phyloP scores from a whole-genome alignment of 2,329 filamentous ascomycete genomes.

The Triangularia setosa region DNA sequence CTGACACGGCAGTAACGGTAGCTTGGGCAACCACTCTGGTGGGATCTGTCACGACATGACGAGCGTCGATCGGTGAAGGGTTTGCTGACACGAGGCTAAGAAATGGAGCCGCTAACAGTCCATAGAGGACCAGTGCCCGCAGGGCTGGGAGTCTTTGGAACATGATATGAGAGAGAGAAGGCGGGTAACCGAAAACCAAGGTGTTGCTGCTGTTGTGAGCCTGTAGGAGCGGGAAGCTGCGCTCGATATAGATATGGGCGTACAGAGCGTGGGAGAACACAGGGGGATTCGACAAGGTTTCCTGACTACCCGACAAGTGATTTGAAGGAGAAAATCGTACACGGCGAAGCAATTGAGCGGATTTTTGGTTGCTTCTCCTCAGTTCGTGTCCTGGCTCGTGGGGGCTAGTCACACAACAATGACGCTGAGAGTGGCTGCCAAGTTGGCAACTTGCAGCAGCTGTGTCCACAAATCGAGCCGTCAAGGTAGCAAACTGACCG shows the following conservation, averaged over 20 bases:
- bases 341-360: neutral
- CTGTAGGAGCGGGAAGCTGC: neutral
- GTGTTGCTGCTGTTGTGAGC: neutral
- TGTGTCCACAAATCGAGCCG: neutral
- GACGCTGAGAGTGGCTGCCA: neutral
- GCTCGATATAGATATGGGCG: conserved; percentile 1
- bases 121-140: conserved; percentile 12
- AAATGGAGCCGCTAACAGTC: conserved; percentile 13
- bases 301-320: neutral
- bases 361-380: neutral
- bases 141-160: neutral
- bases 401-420: neutral
- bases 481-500: neutral
- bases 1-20: conserved; percentile 45
- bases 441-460: neutral
- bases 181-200: neutral
- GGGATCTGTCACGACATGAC: conserved; percentile 5
- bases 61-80: conserved; percentile 7
- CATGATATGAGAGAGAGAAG: conserved; percentile 12
- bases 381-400: neutral
- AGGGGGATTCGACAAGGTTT: neutral
- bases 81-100: conserved; percentile 3
- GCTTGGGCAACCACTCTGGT: neutral
- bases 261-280: neutral
- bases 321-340: neutral